Percentiles rank a stretch among this genome's conserved stretches.
Evolutionary conservation across 768 basidiomycete genomes (phyloP).

Genomic region (Lactifluus hygrophoroides): DNA sequence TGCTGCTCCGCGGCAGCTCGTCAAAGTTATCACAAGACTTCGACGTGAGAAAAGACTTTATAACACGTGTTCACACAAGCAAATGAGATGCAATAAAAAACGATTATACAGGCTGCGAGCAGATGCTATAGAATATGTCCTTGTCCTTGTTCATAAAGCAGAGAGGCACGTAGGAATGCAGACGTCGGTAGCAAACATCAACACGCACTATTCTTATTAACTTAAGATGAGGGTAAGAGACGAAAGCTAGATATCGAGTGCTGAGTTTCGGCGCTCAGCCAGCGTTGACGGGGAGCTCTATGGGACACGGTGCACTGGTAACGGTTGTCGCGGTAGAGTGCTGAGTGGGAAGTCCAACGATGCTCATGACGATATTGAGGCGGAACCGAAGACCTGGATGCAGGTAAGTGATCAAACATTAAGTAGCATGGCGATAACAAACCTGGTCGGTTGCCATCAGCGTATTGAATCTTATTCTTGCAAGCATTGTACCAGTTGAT

Average conservation of each 20-base stretch:
- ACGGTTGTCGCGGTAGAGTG: constrained; percentile 27
- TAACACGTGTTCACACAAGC: background rate
- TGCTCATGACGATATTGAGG: constrained; percentile 29
- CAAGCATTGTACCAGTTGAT: constrained; percentile 70
- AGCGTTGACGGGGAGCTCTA: constrained; percentile 23
- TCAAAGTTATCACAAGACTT: background rate
- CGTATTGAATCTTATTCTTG: constrained; percentile 45
- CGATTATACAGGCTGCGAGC: constrained; percentile 6
- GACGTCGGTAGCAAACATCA: background rate
- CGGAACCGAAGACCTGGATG: constrained; percentile 28
- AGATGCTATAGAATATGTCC: constrained; percentile 4
- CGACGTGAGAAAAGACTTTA: background rate
- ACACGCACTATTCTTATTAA: background rate
- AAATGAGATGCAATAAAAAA: constrained; percentile 5
- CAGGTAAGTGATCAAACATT: background rate
- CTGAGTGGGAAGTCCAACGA: constrained; percentile 29
- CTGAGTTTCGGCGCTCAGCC: constrained; percentile 9
- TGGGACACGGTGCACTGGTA: constrained; percentile 29
- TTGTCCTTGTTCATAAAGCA: constrained; percentile 3
- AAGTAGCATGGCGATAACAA: constrained; percentile 25
- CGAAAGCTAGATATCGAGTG: background rate
- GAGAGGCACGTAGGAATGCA: background rate
- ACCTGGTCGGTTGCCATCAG: constrained; percentile 51
- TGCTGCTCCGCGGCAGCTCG: background rate
- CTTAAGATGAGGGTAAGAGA: background rate